Evolutionary conservation across 2,329 filamentous ascomycete species (phyloP).

Genomic region (Thermoascus crustaceus): DNA sequence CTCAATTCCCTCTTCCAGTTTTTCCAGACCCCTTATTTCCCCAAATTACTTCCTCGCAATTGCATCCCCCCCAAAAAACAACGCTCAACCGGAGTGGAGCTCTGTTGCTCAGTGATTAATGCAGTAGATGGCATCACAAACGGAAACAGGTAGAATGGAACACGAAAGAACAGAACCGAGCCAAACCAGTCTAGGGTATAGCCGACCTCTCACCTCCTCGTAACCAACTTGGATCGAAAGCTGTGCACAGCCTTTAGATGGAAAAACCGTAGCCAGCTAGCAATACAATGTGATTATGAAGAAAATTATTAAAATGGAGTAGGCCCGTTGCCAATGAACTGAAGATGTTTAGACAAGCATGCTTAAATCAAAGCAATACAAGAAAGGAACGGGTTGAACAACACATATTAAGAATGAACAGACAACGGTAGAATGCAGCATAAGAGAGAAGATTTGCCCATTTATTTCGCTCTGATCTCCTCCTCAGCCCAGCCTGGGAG

Average conservation of each 20-base stretch:
- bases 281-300: constrained; percentile 31
- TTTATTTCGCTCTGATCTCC: constrained; percentile 50
- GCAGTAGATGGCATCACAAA: constrained; percentile 17
- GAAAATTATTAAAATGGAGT: constrained; percentile 14
- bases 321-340: constrained; percentile 16
- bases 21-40: constrained; percentile 7
- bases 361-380: constrained; percentile 21
- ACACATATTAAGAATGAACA: constrained; percentile 11
- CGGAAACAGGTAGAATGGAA: constrained; percentile 14
- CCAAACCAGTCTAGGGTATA: constrained; percentile 18
- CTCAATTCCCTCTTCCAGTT: constrained; percentile 3
- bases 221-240: constrained; percentile 13
- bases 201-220: constrained; percentile 12
- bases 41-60: constrained; percentile 7
- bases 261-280: constrained; percentile 29
- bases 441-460: constrained; percentile 5
- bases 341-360: constrained; percentile 19
- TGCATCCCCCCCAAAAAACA: constrained; percentile 8
- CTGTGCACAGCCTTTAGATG: constrained; percentile 11
- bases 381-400: constrained; percentile 15
- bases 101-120: constrained; percentile 14
- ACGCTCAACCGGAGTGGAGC: constrained; percentile 11
- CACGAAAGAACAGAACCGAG: constrained; percentile 14
- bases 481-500: constrained; percentile 58
- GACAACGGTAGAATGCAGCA: constrained; percentile 5